Percentiles rank a stretch among this genome's conserved stretches.
phyloP scores from a whole-genome alignment of 2,329 filamentous ascomycete species.

The Fusarium annulatum region DNA sequence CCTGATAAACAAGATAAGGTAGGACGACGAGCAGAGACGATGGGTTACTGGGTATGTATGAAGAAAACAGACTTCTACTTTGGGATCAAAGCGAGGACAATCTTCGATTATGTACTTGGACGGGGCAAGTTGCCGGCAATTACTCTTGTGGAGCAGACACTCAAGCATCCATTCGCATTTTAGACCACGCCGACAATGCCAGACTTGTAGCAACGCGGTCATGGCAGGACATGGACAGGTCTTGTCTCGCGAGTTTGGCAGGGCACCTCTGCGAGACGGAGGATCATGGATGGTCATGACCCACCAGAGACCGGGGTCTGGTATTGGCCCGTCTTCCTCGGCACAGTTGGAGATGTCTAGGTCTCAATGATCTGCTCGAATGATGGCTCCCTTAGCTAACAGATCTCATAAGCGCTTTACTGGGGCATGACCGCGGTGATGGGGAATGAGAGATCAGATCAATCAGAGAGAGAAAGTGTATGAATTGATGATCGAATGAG shows the following conservation, averaged over 20 bases:
- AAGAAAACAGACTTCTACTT: conserved; percentile 43
- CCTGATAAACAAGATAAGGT: conserved; percentile 17
- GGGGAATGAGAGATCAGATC: conserved; percentile 7
- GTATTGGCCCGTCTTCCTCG: conserved; percentile 27
- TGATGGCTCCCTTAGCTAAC: neutral
- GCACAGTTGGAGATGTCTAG: conserved; percentile 21
- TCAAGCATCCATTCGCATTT: conserved; percentile 29
- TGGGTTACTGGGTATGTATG: conserved; percentile 20
- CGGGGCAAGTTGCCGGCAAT: conserved; percentile 37
- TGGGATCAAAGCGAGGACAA: conserved; percentile 44
- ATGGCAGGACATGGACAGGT: conserved; percentile 2
- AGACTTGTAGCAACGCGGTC: conserved; percentile 34
- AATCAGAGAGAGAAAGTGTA: conserved; percentile 15
- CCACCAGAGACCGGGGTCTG: conserved; percentile 33
- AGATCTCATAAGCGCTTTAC: conserved; percentile 15
- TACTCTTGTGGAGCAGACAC: conserved; percentile 32
- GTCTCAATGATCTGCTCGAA: conserved; percentile 26
- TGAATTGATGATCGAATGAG: conserved; percentile 5
- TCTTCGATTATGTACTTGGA: conserved; percentile 46
- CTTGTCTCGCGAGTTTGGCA: conserved; percentile 14
- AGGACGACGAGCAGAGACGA: conserved; percentile 24
- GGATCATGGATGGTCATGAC: conserved; percentile 33
- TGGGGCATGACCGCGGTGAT: conserved; percentile 17
- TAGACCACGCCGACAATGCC: conserved; percentile 34
- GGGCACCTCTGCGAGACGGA: conserved; percentile 36